These are phyloP conservation scores for Syncephalastrum contaminatum DNA, from an alignment of 371 early-diverging fungal genomes.

Conservation along the genomic window DNA sequence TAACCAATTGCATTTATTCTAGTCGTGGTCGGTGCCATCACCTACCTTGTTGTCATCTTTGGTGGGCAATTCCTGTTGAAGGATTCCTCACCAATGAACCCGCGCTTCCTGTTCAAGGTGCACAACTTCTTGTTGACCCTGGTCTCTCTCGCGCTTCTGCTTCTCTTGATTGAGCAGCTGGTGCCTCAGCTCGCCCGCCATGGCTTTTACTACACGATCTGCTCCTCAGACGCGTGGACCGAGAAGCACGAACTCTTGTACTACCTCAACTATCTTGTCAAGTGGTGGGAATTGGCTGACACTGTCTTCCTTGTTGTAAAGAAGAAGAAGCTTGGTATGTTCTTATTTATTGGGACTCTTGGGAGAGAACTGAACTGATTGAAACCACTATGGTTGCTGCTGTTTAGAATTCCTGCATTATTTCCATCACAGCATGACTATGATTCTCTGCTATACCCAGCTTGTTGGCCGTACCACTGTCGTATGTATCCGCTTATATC, in stretches of 20 bases:
- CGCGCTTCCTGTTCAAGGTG: slow-evolving; percentile 63
- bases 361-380: neutral
- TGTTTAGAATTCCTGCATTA: slow-evolving; percentile 80
- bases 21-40: slow-evolving; percentile 15
- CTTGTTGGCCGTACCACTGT: slow-evolving; percentile 80
- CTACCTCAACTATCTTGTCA: slow-evolving; percentile 83
- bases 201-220: slow-evolving; percentile 70
- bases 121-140: slow-evolving; percentile 76
- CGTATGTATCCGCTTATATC: slow-evolving; percentile 44
- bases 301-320: slow-evolving; percentile 33
- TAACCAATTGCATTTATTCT: too few relatives aligned
- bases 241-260: slow-evolving; percentile 73
- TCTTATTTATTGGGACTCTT: neutral
- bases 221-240: slow-evolving; percentile 65
- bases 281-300: slow-evolving; percentile 76
- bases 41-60: slow-evolving; percentile 72
- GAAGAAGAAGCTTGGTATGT: slow-evolving; percentile 36
- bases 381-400: neutral
- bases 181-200: slow-evolving; percentile 59
- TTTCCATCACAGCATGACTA: slow-evolving; percentile 90
- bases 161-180: slow-evolving; percentile 69
- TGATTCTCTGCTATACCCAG: slow-evolving; percentile 85
- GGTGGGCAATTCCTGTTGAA: slow-evolving; percentile 69
- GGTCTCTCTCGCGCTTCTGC: slow-evolving; percentile 60
- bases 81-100: slow-evolving; percentile 55